These are phyloP conservation scores for Diversispora epigaea DNA, from an alignment of 192 early-diverging fungal species.

Conservation along the genomic window DNA sequence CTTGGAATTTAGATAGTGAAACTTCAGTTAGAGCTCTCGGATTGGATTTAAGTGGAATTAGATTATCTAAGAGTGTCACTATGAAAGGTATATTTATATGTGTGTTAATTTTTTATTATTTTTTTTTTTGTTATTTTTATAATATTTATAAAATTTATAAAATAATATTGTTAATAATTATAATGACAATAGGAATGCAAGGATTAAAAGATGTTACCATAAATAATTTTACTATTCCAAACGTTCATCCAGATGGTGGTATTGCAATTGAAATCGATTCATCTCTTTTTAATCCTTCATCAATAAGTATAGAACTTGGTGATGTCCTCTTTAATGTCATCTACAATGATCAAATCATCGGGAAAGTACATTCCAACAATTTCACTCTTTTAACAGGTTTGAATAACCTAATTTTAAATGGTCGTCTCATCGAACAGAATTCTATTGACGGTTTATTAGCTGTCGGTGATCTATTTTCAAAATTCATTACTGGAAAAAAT, in stretches of 20 bases:
- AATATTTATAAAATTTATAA: no score
- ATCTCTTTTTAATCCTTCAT: slow-evolving; percentile 53
- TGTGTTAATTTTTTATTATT: slow-evolving; percentile 43
- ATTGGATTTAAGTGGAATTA: slow-evolving; percentile 44
- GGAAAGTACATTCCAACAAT: slow-evolving; percentile 46
- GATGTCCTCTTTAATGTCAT: slow-evolving; percentile 53
- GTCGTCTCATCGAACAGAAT: slow-evolving; percentile 52
- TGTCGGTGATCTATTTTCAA: slow-evolving; percentile 52
- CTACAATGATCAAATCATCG: slow-evolving; percentile 46
- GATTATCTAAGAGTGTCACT: slow-evolving; percentile 50
- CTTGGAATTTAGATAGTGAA: slow-evolving; percentile 48
- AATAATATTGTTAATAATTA: no score
- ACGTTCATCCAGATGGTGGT: slow-evolving; percentile 55
- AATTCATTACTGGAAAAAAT: slow-evolving; percentile 52
- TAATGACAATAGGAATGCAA: no score
- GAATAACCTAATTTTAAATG: slow-evolving; percentile 54
- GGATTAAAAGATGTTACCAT: background rate
- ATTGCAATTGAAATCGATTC: slow-evolving; percentile 56
- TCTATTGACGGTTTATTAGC: slow-evolving; percentile 44
- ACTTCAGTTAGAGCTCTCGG: slow-evolving; percentile 46
- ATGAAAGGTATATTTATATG: slow-evolving; percentile 47
- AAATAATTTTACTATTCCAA: slow-evolving; percentile 52
- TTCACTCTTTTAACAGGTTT: slow-evolving; percentile 41
- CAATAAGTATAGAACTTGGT: slow-evolving; percentile 57
- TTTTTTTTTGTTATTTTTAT: background rate